phyloP scores from a whole-genome alignment of 345 rosid genomes.

The Rhodomyrtus tomentosa region DNA sequence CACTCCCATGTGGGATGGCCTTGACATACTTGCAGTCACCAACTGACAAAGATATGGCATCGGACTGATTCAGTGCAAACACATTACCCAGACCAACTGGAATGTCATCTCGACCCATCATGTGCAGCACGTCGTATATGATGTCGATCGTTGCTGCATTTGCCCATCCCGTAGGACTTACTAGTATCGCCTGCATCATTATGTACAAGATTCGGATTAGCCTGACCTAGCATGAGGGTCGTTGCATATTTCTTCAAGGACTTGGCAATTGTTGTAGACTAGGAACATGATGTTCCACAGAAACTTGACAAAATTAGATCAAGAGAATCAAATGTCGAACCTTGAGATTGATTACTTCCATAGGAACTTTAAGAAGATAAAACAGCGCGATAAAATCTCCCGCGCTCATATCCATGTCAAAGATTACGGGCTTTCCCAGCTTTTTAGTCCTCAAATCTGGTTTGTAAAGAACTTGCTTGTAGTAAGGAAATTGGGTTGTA shows the following conservation, averaged over 20 bases:
- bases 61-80: conserved; percentile 61
- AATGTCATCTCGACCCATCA: conserved; percentile 98
- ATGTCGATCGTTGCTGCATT: conserved; percentile 84
- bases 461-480: conserved; percentile 39
- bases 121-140: conserved; percentile 77
- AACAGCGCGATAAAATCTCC: conserved; percentile 85
- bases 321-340: conserved; percentile 7
- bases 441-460: conserved; percentile 40
- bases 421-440: conserved; percentile 66
- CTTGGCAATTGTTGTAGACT: background rate
- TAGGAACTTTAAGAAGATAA: conserved; percentile 76
- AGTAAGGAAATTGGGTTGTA: conserved; percentile 61
- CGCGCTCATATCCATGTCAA: conserved; percentile 95
- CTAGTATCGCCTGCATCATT: conserved; percentile 54
- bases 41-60: conserved; percentile 26
- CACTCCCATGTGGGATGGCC: conserved; percentile 72
- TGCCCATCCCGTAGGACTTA: conserved; percentile 92
- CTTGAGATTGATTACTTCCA: conserved; percentile 62
- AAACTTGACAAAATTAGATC: background rate
- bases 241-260: background rate
- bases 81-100: conserved; percentile 73
- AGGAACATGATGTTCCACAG: background rate
- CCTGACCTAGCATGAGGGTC: background rate
- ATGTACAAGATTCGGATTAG: background rate
- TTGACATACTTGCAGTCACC: conserved; percentile 72